Conservation (phyloP, 768 basidiomycete species). For the Kondoa malvinella region DNA sequence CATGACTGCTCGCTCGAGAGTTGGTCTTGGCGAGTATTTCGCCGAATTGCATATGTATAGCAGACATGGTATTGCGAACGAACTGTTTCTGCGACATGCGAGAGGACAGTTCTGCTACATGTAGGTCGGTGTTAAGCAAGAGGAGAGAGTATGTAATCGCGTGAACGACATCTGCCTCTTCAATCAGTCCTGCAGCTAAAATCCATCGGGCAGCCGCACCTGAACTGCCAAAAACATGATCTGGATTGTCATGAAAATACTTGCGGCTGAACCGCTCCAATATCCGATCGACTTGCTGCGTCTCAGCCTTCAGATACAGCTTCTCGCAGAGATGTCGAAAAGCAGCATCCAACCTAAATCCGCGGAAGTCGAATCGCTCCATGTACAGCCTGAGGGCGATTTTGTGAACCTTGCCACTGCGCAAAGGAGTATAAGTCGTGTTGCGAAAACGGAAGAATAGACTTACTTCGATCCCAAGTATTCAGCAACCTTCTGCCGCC, state of each 20-base stretch:
- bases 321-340: conserved; percentile 88
- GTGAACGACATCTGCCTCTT: conserved; percentile 85
- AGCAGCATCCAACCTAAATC: conserved; percentile 64
- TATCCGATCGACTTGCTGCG: conserved; percentile 94
- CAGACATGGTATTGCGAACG: conserved; percentile 72
- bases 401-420: conserved; percentile 59
- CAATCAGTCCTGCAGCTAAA: neutral
- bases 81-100: conserved; percentile 89
- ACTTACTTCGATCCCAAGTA: conserved; percentile 87
- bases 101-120: conserved; percentile 71
- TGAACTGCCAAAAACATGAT: conserved; percentile 59
- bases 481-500: conserved; percentile 84
- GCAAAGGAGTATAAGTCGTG: conserved; percentile 1
- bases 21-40: neutral
- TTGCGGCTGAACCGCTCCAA: conserved; percentile 75
- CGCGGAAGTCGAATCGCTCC: conserved; percentile 70
- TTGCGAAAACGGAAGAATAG: neutral
- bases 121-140: conserved; percentile 88
- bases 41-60: conserved; percentile 56
- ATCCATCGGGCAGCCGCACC: conserved; percentile 37
- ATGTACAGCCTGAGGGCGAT: conserved; percentile 63
- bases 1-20: neutral
- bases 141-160: conserved; percentile 82
- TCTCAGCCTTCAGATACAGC: conserved; percentile 83
- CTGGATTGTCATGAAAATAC: conserved; percentile 82